Evolutionary conservation across 805 yeast species (phyloP), one percentile per base, ranked within the genome.

Genomic region (Candida ficus): DNA sequence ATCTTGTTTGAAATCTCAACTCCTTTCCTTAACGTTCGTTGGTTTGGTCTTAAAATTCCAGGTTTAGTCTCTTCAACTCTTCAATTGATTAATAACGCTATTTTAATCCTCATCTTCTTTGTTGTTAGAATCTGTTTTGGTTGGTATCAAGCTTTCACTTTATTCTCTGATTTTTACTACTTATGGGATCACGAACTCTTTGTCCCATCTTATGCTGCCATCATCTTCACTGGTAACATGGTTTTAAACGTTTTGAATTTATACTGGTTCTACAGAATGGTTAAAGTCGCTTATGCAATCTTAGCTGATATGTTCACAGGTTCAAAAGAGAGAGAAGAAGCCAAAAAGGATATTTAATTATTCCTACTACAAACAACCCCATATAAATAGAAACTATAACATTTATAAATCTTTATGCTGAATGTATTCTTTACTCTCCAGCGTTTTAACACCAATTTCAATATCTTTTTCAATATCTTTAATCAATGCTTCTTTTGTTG

Each of bases 381-480:
- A 25, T 16, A 16, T 29, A 11, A 16, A 29, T 16, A 29, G 13
- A 16, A 16, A n/a, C n/a, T n/a, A n/a, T n/a, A n/a, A n/a, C n/a
- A 4, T n/a, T 25, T 25, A 41, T 19, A 41, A 42, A 12, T 51
- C 38, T 45, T 63, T 58, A 42, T 54, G 66, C 39, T 46, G 44
- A n/a, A 36, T 25, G 48, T 78, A 78, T 17, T 53, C 73, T 2
- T 67, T 67, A 14, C 64, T 59, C 5, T 53, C 54, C 25, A 86
- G 64, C 11, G 73, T 67, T 25, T 67, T 64, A 28, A 65, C 44
- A 0, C 96, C 91, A 13, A 82, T 78, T 38, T 70, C 64, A 26
- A 89, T 87, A 59, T 93, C 99, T 18, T 71, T 66, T 42, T 85
- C 73, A 31, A 93, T 93, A 60, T 91, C 98, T 29, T 73, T 74